phyloP scores from a whole-genome alignment of 2,329 filamentous ascomycete species.

The Cercospora brassicicola region DNA sequence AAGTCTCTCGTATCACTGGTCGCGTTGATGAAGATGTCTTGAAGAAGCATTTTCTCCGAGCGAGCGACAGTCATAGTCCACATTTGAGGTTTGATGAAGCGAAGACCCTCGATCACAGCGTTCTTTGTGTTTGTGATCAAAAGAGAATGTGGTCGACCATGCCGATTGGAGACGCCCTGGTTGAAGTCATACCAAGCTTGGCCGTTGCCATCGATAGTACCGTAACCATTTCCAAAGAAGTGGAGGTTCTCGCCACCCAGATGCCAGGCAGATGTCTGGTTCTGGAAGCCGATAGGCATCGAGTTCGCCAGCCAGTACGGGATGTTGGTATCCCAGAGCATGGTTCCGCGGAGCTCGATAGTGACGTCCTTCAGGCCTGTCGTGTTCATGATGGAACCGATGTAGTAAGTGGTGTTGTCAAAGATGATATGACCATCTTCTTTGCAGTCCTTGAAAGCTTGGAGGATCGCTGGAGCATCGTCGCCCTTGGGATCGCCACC shows the following conservation, averaged over 20 bases:
- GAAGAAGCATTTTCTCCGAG: conserved; percentile 50
- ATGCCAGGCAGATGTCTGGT: conserved; percentile 57
- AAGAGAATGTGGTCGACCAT: conserved; percentile 53
- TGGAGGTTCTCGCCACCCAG: conserved; percentile 56
- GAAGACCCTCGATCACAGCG: conserved; percentile 50
- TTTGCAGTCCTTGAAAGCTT: conserved; percentile 54
- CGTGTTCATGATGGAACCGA: conserved; percentile 35
- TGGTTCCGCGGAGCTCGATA: conserved; percentile 51
- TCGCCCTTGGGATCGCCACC: conserved; percentile 37
- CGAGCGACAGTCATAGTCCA: conserved; percentile 53
- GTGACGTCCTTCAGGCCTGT: conserved; percentile 49
- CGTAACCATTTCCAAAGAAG: conserved; percentile 53
- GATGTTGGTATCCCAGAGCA: conserved; percentile 48
- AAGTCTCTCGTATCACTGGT: conserved; percentile 45
- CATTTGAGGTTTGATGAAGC: conserved; percentile 60
- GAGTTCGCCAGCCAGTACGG: conserved; percentile 56
- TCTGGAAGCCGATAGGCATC: conserved; percentile 56
- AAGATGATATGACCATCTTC: conserved; percentile 55
- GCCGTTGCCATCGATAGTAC: conserved; percentile 61
- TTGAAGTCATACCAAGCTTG: conserved; percentile 57
- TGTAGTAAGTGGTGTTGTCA: conserved; percentile 48
- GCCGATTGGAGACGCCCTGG: conserved; percentile 22
- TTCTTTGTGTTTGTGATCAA: conserved; percentile 53
- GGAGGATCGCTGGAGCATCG: conserved; percentile 55
- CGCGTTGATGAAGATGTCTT: conserved; percentile 57